Base-by-base conservation (phyloP, 148 eudicot genomes). In the Pouteria glomerata region DNA sequence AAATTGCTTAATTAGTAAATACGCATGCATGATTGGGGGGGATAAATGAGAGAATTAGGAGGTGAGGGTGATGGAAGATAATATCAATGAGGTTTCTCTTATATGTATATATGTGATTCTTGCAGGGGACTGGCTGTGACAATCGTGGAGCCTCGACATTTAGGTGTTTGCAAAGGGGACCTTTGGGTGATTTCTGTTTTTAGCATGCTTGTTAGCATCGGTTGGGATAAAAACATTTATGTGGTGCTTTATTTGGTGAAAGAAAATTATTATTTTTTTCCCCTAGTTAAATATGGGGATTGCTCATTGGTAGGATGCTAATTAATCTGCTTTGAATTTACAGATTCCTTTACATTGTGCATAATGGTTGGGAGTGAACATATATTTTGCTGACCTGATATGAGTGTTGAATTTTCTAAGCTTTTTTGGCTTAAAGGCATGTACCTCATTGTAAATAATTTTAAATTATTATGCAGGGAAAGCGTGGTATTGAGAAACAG, bases 91-190 rank as follows among this genome's bases (percentile, higher is more conserved):
- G 91, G 90, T 88, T 88, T 91, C 85, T 95, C 98, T 96, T 96
- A 96, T 96, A 87, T 82, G 71, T 80, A 90, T 84, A 84, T 88
- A 88, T 93, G 88, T 89, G 96, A 79, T 92, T 96, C 96, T 92
- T 96, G 99, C 99, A 96, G 99, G 99, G 89, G 90, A 76, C 79
- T 81, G 78, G 90, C 87, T 86, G 85, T 87, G 92, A 86, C 92
- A 81, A 76, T 79, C 88, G 70, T 79, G 97, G 93, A 88, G 86
- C 83, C 89, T 55, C 82, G 84, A 84, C 77, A 83, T 87, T 92
- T 96, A 92, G 94, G 96, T 92, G 87, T 85, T 82, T 79, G 79
- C 76, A 76, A 77, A 80, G 86, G 83, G 82, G 78, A 69, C 77
- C 86, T 75, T 80, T 81, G 77, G 70, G 63, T 88, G 83, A 75